These are phyloP conservation scores for Lagenidium giganteum DNA, from an alignment of 352 stramenopile species.

Conservation along the genomic window DNA sequence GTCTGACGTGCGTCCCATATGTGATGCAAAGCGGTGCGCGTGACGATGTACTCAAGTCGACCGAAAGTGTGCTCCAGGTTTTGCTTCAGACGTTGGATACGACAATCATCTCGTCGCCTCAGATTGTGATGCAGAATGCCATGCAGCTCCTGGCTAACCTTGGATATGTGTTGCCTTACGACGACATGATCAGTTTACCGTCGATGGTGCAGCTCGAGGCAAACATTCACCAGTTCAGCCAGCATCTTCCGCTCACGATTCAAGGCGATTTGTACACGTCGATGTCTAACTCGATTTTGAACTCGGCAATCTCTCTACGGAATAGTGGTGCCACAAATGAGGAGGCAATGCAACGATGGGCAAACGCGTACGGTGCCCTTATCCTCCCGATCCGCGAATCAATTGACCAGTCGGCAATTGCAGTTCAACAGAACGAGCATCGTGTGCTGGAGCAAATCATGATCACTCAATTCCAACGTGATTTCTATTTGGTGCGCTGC, in stretches of 20 bases:
- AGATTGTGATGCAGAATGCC: constrained; percentile 23
- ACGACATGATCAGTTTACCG: constrained; percentile 57
- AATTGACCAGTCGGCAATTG: constrained; percentile 58
- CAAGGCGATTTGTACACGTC: constrained; percentile 76
- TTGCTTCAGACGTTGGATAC: constrained; percentile 25
- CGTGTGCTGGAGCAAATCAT: constrained; percentile 59
- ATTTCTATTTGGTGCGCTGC: constrained; percentile 65
- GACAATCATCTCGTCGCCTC: constrained; percentile 24
- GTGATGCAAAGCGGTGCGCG: constrained; percentile 16
- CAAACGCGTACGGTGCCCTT: constrained; percentile 47
- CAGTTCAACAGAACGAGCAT: constrained; percentile 69
- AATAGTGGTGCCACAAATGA: too few relatives aligned
- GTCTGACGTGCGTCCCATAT: constrained; percentile 22
- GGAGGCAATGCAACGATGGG: constrained; percentile 35
- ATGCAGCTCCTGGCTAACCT: constrained; percentile 26
- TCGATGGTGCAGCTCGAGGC: constrained; percentile 66
- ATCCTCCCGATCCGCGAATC: constrained; percentile 66
- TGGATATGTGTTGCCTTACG: constrained; percentile 36
- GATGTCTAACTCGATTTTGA: constrained; percentile 76
- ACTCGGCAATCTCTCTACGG: constrained; percentile 65
- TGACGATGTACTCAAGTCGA: constrained; percentile 15
- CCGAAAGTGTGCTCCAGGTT: constrained; percentile 19
- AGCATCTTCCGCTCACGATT: constrained; percentile 62
- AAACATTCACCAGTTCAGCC: constrained; percentile 70
- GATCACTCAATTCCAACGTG: constrained; percentile 60